Evolutionary conservation across 2,329 filamentous ascomycete species (phyloP).

Genomic region (Fusarium abutilonis): DNA sequence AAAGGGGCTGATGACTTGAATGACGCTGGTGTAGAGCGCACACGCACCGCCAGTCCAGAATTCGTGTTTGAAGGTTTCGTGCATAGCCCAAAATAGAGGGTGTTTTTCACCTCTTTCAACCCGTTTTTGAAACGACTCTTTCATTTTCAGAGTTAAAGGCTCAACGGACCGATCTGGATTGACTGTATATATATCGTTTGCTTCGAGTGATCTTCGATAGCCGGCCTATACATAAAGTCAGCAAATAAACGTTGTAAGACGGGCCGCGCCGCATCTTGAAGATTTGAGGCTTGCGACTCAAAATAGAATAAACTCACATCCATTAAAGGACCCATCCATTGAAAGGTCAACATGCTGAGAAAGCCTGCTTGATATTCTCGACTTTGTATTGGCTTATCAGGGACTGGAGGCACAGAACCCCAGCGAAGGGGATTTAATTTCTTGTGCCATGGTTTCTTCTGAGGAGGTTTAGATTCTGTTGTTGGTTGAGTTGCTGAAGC

Average conservation of each 20-base stretch:
- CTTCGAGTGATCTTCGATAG: slow-evolving; percentile 83
- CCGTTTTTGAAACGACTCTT: slow-evolving; percentile 75
- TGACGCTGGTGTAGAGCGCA: slow-evolving; percentile 75
- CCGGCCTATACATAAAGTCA: slow-evolving; percentile 66
- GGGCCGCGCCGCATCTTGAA: slow-evolving; percentile 24
- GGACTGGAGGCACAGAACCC: slow-evolving; percentile 65
- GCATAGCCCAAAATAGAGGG: slow-evolving; percentile 81
- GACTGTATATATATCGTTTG: slow-evolving; percentile 87
- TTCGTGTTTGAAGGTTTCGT: slow-evolving; percentile 86
- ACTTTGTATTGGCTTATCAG: slow-evolving; percentile 63
- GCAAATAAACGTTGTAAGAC: slow-evolving; percentile 22
- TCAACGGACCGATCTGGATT: slow-evolving; percentile 83
- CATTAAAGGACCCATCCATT: slow-evolving; percentile 94
- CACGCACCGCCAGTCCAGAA: slow-evolving; percentile 86
- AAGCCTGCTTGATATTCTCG: slow-evolving; percentile 78
- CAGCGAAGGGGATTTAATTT: slow-evolving; percentile 70
- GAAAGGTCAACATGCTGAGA: slow-evolving; percentile 80
- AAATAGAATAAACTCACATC: slow-evolving; percentile 58
- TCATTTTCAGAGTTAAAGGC: slow-evolving; percentile 72
- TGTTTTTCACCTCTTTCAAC: slow-evolving; percentile 73
- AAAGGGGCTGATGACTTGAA: slow-evolving; percentile 87
- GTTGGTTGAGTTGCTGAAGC: slow-evolving; percentile 64
- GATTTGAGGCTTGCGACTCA: slow-evolving; percentile 6
- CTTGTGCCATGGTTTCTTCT: slow-evolving; percentile 70
- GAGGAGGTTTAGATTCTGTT: slow-evolving; percentile 45